These are phyloP conservation scores for Symbiodinium pilosum DNA, from an alignment of 73 alveolate genomes.

Conservation along the genomic window DNA sequence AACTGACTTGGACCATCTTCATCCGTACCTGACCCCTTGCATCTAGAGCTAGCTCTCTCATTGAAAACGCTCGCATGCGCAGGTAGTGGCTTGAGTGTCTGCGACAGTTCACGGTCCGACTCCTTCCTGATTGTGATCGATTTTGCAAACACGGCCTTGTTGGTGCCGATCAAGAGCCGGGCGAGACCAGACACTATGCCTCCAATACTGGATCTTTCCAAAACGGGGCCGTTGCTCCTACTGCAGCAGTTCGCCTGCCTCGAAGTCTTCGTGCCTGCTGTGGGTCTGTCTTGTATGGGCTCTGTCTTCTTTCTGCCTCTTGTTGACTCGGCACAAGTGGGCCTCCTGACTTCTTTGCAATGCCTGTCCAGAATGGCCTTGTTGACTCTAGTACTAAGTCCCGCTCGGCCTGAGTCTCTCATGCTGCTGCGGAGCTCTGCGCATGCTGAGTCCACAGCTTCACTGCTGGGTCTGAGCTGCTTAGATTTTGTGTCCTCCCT, in stretches of 20 bases:
- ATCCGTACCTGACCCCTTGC: not conserved
- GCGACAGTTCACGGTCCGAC: not conserved
- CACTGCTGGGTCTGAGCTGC: not conserved
- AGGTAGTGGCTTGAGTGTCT: not conserved
- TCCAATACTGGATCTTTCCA: not conserved
- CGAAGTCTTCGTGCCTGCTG: not conserved
- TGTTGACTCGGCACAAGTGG: not conserved
- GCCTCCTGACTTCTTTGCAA: not conserved
- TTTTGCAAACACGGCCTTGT: not conserved
- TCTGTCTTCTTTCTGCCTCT: constrained; percentile 8
- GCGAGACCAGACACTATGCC: too few species aligned
- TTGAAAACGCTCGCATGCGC: not conserved
- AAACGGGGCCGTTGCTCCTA: not conserved
- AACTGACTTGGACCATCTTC: not conserved
- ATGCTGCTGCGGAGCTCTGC: not conserved
- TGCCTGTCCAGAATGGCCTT: not conserved
- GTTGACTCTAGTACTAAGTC: not conserved
- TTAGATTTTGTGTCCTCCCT: not conserved
- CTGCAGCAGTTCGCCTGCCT: not conserved
- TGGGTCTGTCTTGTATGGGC: constrained; percentile 54
- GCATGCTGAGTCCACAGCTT: not conserved
- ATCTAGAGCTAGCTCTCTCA: not conserved
- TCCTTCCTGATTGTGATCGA: not conserved
- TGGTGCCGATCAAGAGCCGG: too few species aligned
- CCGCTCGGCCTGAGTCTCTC: not conserved